phyloP scores from a whole-genome alignment of 2,329 filamentous ascomycete genomes.

The Elsinoe perseae region DNA sequence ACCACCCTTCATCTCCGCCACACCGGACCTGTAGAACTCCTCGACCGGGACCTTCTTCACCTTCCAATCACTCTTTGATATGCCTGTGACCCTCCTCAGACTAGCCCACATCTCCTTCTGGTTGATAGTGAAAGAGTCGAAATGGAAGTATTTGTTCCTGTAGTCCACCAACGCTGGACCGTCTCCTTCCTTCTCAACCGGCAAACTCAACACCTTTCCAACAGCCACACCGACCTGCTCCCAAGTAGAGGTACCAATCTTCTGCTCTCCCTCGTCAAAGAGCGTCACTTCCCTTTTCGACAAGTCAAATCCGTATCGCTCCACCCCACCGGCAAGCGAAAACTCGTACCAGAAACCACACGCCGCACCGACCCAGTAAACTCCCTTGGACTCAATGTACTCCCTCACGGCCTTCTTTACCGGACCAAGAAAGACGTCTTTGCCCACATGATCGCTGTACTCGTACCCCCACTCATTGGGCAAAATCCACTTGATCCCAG shows the following conservation, averaged over 20 bases:
- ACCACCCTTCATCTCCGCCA: conserved; percentile 38
- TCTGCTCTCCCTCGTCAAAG: conserved; percentile 24
- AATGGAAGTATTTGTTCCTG: conserved; percentile 31
- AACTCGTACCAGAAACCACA: conserved; percentile 31
- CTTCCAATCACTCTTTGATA: conserved; percentile 32
- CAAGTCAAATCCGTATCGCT: conserved; percentile 28
- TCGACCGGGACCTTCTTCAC: conserved; percentile 22
- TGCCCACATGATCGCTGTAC: conserved; percentile 19
- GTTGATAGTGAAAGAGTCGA: conserved; percentile 31
- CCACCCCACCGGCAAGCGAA: conserved; percentile 20
- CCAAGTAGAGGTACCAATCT: conserved; percentile 30
- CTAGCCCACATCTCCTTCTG: conserved; percentile 34
- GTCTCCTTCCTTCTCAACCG: conserved; percentile 21
- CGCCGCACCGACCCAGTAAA: conserved; percentile 25
- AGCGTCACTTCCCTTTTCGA: conserved; percentile 22
- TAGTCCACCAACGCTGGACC: conserved; percentile 22
- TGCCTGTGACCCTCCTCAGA: conserved; percentile 29
- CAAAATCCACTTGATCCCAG: conserved; percentile 28
- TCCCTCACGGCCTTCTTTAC: conserved; percentile 19
- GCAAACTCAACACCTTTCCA: conserved; percentile 29
- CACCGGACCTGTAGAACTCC: conserved; percentile 44
- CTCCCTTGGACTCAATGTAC: conserved; percentile 24
- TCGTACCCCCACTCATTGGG: conserved; percentile 27
- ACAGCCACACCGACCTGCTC: conserved; percentile 29
- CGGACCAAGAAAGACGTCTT: conserved; percentile 20